Base-by-base conservation (phyloP, 2,329 filamentous ascomycete species). In the Teratosphaeriaceae sp. region DNA sequence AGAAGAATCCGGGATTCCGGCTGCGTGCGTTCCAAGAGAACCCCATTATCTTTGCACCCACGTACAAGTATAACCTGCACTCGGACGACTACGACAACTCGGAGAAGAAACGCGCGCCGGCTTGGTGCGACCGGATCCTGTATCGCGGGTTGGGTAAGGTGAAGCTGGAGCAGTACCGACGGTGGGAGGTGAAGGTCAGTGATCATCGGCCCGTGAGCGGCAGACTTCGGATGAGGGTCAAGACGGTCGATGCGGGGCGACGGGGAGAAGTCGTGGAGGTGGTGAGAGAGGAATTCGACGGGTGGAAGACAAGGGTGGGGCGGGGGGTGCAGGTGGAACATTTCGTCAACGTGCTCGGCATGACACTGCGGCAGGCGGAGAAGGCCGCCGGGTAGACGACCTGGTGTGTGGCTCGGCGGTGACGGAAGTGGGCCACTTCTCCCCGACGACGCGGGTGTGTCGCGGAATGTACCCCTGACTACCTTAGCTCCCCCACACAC, bases 41-140 rank as follows among this genome's bases (percentile, higher is more conserved):
- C 43, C 85, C 85, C 1, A 96, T 98, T 57, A 84, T 80, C 0
- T 98, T 98, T 62, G 83, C 88, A 5, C 92, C 92, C 1, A 98
- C 92, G 0, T 98, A 98, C 73, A 98, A 98, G 64, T 98, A 98
- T 63, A 92, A 98, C 55, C 88, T 97, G 0, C 89, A 89, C 13
- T 94, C 88, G 0, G 90, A 97, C 60, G 84, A 80, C 5, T 98
- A 97, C 64, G 92, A 98, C 62, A 84, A 85, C 0, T 60, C 56
- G 27, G 92, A 98, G 65, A 98, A 98, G 73, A 87, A 87, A 64
- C 79, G 92, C 38, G 84, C 87, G 18, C 92, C 92, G 0, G 92
- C 92, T 1, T 98, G 92, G 92, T 98, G 92, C 63, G 92, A 98
- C 69, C 80, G 92, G 26, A 69, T 98, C 27, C 70, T 98, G n/a